Evolutionary conservation across 805 yeast genomes (phyloP).

Genomic region (Yamadazyma olivae): DNA sequence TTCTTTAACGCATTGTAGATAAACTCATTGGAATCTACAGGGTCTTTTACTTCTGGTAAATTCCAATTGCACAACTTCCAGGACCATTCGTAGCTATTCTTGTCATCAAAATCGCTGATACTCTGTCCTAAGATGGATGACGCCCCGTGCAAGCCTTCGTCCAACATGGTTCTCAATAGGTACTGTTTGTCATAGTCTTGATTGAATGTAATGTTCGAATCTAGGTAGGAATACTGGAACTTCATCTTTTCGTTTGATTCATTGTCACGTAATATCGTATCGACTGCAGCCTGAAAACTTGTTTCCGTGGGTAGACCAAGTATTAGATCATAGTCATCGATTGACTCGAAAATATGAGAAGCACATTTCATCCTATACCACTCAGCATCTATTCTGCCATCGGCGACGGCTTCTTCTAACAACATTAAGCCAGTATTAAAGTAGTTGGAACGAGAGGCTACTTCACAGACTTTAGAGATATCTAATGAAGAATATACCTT

Average conservation of each 20-base stretch:
- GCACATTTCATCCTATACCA: conserved; percentile 19
- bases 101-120: not conserved
- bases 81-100: conserved; percentile 53
- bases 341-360: conserved; percentile 42
- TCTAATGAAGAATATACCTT: conserved; percentile 28
- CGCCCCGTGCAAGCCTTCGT: conserved; percentile 57
- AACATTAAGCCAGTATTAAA: conserved; percentile 46
- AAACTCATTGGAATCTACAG: conserved; percentile 39
- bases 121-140: conserved; percentile 43
- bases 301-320: conserved; percentile 64
- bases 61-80: conserved; percentile 84
- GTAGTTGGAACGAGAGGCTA: conserved; percentile 29
- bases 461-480: conserved; percentile 19
- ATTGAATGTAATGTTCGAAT: conserved; percentile 30
- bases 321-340: conserved; percentile 62
- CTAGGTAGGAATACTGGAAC: conserved; percentile 57
- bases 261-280: conserved; percentile 30
- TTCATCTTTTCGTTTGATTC: conserved; percentile 39
- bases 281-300: conserved; percentile 49
- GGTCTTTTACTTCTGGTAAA: conserved; percentile 45
- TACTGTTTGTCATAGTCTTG: conserved; percentile 1
- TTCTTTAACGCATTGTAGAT: conserved; percentile 46
- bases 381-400: conserved; percentile 5
- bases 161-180: conserved; percentile 37
- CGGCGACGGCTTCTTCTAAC: conserved; percentile 40